Evolutionary conservation across 148 eudicot genomes (phyloP), one percentile per base, ranked within the genome.

Genomic region (Pharnaceum exiguum): DNA sequence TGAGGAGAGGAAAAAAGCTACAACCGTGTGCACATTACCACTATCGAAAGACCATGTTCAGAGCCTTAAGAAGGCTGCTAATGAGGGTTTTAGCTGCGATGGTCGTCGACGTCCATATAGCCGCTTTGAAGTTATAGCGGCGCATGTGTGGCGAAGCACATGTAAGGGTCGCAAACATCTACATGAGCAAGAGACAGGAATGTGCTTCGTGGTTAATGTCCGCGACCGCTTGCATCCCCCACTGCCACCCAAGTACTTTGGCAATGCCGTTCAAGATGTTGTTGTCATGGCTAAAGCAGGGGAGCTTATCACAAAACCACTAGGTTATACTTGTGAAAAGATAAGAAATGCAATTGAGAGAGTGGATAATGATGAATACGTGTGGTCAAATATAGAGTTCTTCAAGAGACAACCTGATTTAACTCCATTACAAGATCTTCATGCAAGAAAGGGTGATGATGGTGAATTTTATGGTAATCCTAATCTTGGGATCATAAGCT

Each of bases 401-500:
- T 66, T 66, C 26, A 50, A 51, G 9, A 51, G 19, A 17, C 60
- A 45, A 12, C 53, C 70, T 24, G 66, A 77, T 43, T 30, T 69
- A 1, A 36, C 72, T 3, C 42, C 26, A 9, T 44, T 54, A 16
- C 75, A 70, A 65, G 60, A 66, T 11, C 16, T 65, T 0, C 51
- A 75, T 44, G 68, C 44, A 8, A 16, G 44, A 10, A 46, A 54
- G 46, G 23, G 52, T 18, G 23, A 25, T 0, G 49, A 66, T 5
- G 70, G 59, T 9, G 57, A 69, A 44, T 65, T 51, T 48, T 51
- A 61, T 52, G 72, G 71, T 13, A 68, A 60, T 66, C 81, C 81
- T 3, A 60, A 73, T 30, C 16, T 77, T 27, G 68, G 71, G 49
- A 75, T 72, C 10, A 69, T 73, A 30, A 77, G 78, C 36, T 77